Conservation (phyloP, 768 basidiomycete genomes). For the Pilatotrama ljubarskyi region DNA sequence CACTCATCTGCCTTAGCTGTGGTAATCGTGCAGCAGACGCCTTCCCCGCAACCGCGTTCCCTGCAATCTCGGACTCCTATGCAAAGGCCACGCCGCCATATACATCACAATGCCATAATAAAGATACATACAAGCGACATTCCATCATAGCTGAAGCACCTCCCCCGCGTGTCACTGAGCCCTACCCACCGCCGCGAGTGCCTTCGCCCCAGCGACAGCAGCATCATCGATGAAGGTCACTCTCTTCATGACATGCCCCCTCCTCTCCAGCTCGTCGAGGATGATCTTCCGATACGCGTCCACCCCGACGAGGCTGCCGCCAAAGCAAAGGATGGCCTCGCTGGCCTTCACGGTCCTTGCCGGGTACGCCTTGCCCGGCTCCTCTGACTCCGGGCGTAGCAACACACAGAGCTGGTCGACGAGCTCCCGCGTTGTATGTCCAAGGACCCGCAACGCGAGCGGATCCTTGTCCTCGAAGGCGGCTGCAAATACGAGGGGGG, state of each 20-base stretch:
- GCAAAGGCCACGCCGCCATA: not conserved
- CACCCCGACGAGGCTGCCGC: slow-evolving; percentile 74
- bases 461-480: slow-evolving; percentile 71
- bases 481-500: slow-evolving; percentile 75
- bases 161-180: not conserved
- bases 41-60: too few relatives aligned
- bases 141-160: not conserved
- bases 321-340: slow-evolving; percentile 69
- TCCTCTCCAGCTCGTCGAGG: slow-evolving; percentile 53
- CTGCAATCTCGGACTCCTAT: not conserved
- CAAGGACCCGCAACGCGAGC: slow-evolving; percentile 62
- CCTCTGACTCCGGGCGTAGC: slow-evolving; percentile 39
- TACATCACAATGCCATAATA: not conserved
- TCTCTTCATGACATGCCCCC: slow-evolving; percentile 63
- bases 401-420: slow-evolving; percentile 60
- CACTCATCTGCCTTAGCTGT: too few relatives aligned
- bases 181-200: slow-evolving; percentile 40
- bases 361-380: not conserved
- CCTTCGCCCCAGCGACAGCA: slow-evolving; percentile 61
- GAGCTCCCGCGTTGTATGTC: slow-evolving; percentile 50
- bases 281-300: slow-evolving; percentile 56
- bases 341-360: slow-evolving; percentile 45
- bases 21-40: too few relatives aligned
- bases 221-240: slow-evolving; percentile 72
- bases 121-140: not conserved